A percentile compares a stretch with the other conserved stretches of the same genome.
phyloP scores from a whole-genome alignment of 768 basidiomycete genomes.

The Mycena filopes region DNA sequence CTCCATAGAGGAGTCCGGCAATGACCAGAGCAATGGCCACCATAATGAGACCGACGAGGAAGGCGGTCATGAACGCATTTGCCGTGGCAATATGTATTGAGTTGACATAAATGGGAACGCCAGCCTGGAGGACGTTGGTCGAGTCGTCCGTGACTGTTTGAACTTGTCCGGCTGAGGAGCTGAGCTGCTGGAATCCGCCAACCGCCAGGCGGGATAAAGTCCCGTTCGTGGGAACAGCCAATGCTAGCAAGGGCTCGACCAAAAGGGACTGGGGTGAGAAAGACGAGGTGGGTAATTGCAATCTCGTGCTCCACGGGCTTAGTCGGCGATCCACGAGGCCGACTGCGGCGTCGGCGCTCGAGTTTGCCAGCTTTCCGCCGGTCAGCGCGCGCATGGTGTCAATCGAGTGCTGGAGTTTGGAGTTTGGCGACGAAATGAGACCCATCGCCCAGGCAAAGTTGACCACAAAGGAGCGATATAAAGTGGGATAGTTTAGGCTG shows the following conservation, averaged over 20 bases:
- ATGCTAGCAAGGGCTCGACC: constrained; percentile 10
- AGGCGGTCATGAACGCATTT: constrained; percentile 93
- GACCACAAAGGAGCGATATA: constrained; percentile 82
- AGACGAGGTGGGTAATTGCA: constrained; percentile 2
- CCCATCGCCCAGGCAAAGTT: constrained; percentile 94
- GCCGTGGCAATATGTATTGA: constrained; percentile 81
- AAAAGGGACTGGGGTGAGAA: constrained; percentile 27
- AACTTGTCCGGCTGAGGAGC: constrained; percentile 55
- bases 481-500: constrained; percentile 86
- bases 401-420: constrained; percentile 79
- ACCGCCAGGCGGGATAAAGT: constrained; percentile 18
- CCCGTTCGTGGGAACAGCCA: background rate
- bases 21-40: constrained; percentile 66
- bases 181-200: constrained; percentile 18
- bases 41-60: constrained; percentile 76
- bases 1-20: constrained; percentile 62
- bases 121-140: constrained; percentile 77
- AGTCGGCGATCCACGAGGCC: constrained; percentile 83
- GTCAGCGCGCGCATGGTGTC: constrained; percentile 85
- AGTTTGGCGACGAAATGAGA: constrained; percentile 66
- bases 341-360: constrained; percentile 68
- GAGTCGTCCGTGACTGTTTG: constrained; percentile 73
- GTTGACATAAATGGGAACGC: constrained; percentile 86
- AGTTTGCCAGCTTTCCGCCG: constrained; percentile 77
- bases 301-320: constrained; percentile 53